Evolutionary conservation across 768 basidiomycete species (phyloP).

Genomic region (Polyporus arcularius): DNA sequence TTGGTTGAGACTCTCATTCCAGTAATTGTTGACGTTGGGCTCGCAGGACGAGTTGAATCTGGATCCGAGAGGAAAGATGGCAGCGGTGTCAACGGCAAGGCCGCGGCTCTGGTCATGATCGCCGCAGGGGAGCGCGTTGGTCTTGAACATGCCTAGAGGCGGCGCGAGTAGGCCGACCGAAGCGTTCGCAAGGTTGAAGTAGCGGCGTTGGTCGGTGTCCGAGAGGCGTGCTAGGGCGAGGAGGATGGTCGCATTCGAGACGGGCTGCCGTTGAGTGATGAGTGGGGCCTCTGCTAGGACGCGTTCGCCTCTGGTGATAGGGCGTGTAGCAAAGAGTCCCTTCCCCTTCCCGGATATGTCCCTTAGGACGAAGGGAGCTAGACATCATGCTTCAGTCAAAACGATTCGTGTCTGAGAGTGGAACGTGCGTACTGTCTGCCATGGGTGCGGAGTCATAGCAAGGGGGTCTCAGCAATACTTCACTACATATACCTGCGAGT

Average conservation of each 20-base stretch:
- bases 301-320: slow-evolving; percentile 25
- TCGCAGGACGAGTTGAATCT: slow-evolving; percentile 31
- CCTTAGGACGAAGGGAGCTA: neutral
- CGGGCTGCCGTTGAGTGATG: slow-evolving; percentile 10
- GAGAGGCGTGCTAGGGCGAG: slow-evolving; percentile 14
- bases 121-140: slow-evolving; percentile 28
- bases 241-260: slow-evolving; percentile 8
- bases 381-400: neutral
- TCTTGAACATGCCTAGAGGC: slow-evolving; percentile 25
- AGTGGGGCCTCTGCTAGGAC: slow-evolving; percentile 29
- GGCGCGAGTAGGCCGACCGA: slow-evolving; percentile 12
- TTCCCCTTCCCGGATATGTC: slow-evolving; percentile 21
- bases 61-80: slow-evolving; percentile 25
- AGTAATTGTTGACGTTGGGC: slow-evolving; percentile 29
- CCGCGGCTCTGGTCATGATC: slow-evolving; percentile 1
- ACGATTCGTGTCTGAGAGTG: neutral
- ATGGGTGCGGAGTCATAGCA: neutral
- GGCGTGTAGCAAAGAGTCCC: slow-evolving; percentile 27
- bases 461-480: too few relatives aligned
- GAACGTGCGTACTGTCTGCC: neutral
- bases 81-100: slow-evolving; percentile 2
- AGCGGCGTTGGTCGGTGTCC: slow-evolving; percentile 20
- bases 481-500: neutral
- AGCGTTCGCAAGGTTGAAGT: slow-evolving; percentile 23
- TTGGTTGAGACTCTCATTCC: slow-evolving; percentile 18